Evolutionary conservation across 2,329 filamentous ascomycete species (phyloP).

Genomic region (Aphanoascus verrucosus): DNA sequence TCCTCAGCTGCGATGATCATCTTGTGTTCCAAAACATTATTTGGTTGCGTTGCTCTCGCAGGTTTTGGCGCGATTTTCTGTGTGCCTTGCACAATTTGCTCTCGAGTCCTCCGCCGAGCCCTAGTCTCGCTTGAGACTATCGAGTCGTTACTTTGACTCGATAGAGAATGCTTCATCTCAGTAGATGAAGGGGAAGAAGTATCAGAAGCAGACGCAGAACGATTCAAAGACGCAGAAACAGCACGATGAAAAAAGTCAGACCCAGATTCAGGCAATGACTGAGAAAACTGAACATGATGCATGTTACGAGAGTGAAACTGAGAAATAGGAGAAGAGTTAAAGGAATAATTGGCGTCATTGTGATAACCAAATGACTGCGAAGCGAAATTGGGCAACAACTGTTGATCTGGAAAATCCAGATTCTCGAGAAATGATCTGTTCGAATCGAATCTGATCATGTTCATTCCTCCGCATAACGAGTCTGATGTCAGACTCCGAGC

Average conservation of each 20-base stretch:
- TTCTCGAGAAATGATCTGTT: constrained; percentile 24
- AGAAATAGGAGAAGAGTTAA: constrained; percentile 20
- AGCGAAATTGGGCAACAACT: constrained; percentile 22
- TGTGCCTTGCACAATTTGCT: constrained; percentile 39
- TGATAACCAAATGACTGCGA: constrained; percentile 21
- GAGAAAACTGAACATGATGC: constrained; percentile 24
- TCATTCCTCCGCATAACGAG: constrained; percentile 34
- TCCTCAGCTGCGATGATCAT: constrained; percentile 45
- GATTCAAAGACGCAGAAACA: constrained; percentile 11
- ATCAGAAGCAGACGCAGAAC: constrained; percentile 25
- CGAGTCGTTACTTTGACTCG: constrained; percentile 38
- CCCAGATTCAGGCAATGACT: constrained; percentile 24
- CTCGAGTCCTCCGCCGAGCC: constrained; percentile 37
- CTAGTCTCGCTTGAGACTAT: constrained; percentile 36
- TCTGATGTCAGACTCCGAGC: constrained; percentile 38
- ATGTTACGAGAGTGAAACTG: constrained; percentile 21
- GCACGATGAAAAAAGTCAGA: constrained; percentile 26
- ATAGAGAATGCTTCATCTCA: constrained; percentile 44
- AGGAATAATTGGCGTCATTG: constrained; percentile 23
- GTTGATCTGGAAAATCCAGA: constrained; percentile 18
- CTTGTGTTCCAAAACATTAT: constrained; percentile 33
- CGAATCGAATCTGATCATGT: constrained; percentile 38
- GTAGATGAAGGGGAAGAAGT: constrained; percentile 31
- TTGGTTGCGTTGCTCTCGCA: constrained; percentile 25
- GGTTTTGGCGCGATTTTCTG: constrained; percentile 43